Base-by-base conservation (phyloP, 768 basidiomycete genomes). In the Rhodotorula paludigena region DNA sequence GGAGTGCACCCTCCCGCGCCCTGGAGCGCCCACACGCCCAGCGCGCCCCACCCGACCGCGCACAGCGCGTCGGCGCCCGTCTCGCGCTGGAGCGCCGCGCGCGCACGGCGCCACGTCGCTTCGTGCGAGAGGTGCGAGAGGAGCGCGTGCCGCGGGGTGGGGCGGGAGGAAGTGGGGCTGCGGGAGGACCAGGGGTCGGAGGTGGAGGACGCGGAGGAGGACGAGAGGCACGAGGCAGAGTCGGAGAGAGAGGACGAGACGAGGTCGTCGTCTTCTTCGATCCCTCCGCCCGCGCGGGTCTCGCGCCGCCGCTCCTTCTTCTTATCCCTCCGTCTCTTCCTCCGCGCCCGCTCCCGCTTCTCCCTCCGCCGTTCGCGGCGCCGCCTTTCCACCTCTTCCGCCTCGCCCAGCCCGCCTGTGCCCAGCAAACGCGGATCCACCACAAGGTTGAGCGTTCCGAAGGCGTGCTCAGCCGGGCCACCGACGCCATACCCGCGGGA, bases 371-470 rank as follows among this genome's bases (percentile, higher is more conserved):
- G 23, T 39, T 32, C 28, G n/a, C n/a, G n/a, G n/a, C n/a, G n/a
- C 30, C 10, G 16, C 47, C 18, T 14, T 15, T 38, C 30, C 4
- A 5, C 25, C 1, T n/a, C 23, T 21, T 33, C 32, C n/a, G 30
- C 14, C 8, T 9, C 23, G 7, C 14, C 21, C 7, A 8, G n/a
- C 5, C 20, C 8, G 23, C 49, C n/a, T 21, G 5, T 2, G 1
- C 36, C 28, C 15, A 67, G 39, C 25, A 61, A 23, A 20, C 47
- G 11, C 23, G 55, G 66, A 25, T 67, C 60, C 33, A 67, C 55
- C 28, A 67, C 41, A 35, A 67, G 66, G 56, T 67, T 67, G 51
- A 67, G n/a, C n/a, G n/a, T n/a, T n/a, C n/a, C n/a, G n/a, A n/a
- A n/a, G n/a, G n/a, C n/a, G n/a, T 53, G 49, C 30, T 51, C 49